phyloP scores from a whole-genome alignment of 148 eudicot genomes.

The Fagopyrum homotropicum region DNA sequence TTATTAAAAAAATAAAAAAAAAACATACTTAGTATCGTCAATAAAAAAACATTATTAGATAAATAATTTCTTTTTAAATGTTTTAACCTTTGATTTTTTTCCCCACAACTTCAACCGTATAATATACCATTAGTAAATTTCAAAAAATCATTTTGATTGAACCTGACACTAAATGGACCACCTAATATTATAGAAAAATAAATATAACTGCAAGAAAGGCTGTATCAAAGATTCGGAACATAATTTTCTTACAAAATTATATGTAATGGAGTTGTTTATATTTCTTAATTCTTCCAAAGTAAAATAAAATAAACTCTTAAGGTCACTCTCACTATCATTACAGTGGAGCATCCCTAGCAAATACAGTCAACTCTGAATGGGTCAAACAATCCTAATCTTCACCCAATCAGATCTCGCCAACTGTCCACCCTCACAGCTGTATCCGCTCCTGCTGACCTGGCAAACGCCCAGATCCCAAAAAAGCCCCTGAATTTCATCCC shows the following conservation, averaged over 20 bases:
- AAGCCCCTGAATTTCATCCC: background rate
- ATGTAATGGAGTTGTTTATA: background rate
- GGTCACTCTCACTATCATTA: background rate
- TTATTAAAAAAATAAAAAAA: too few species aligned
- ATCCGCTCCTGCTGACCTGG: constrained; percentile 3
- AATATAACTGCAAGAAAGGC: background rate
- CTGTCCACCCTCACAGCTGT: background rate
- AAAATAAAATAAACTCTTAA: background rate
- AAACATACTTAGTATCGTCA: too few species aligned
- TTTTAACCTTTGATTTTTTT: too few species aligned
- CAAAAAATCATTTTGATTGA: too few species aligned
- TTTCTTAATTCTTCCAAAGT: background rate
- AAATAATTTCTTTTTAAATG: too few species aligned
- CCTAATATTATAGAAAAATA: too few species aligned
- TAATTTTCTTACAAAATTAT: background rate
- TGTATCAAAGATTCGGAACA: background rate
- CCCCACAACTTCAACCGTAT: too few species aligned
- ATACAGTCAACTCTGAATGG: background rate
- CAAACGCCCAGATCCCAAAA: background rate
- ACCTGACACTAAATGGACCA: too few species aligned
- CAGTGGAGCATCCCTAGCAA: background rate
- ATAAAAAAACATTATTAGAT: too few species aligned
- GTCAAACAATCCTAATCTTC: background rate
- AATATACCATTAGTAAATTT: too few species aligned
- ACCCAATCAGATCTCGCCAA: background rate